Conservation (phyloP, 768 basidiomycete species). For the Lactarius trivialis region DNA sequence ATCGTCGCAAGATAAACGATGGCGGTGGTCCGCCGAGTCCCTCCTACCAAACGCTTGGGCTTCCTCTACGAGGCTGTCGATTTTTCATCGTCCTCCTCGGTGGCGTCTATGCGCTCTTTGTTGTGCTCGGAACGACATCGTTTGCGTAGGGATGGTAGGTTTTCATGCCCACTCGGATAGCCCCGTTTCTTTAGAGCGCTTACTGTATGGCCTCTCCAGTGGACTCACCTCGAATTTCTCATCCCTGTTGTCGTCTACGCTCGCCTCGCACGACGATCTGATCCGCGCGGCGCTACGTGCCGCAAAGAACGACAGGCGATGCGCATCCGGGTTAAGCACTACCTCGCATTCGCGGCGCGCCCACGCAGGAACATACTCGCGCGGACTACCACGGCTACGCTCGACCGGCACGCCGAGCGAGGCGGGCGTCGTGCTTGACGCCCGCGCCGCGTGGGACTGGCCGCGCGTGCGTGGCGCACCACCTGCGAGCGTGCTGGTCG, state of each 20-base stretch:
- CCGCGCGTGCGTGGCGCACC: conserved; percentile 51
- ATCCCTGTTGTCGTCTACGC: too few relatives aligned
- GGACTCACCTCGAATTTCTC: conserved; percentile 28
- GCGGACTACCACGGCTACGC: conserved; percentile 92
- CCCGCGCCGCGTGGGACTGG: conserved; percentile 77
- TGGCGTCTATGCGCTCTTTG: conserved; percentile 42
- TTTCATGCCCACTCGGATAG: background rate
- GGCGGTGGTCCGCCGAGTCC: background rate
- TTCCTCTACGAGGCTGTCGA: conserved; percentile 27
- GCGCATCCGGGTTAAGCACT: conserved; percentile 58
- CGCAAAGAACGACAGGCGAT: too few relatives aligned
- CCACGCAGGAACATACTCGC: conserved; percentile 67
- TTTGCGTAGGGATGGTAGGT: conserved; percentile 66
- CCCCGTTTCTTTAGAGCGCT: background rate
- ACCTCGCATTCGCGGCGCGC: conserved; percentile 57
- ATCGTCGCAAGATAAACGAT: too few relatives aligned
- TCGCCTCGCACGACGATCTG: conserved; percentile 30
- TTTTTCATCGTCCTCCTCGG: conserved; percentile 38
- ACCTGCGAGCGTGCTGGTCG: conserved; percentile 56
- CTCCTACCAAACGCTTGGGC: too few relatives aligned
- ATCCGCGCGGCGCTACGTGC: conserved; percentile 50
- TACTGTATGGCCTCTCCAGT: conserved; percentile 29
- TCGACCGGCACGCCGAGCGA: conserved; percentile 76
- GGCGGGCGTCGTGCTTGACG: conserved; percentile 64
- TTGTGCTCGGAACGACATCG: conserved; percentile 51